Conservation (phyloP, 2,329 filamentous ascomycete genomes). For the Trichoderma sp. region DNA sequence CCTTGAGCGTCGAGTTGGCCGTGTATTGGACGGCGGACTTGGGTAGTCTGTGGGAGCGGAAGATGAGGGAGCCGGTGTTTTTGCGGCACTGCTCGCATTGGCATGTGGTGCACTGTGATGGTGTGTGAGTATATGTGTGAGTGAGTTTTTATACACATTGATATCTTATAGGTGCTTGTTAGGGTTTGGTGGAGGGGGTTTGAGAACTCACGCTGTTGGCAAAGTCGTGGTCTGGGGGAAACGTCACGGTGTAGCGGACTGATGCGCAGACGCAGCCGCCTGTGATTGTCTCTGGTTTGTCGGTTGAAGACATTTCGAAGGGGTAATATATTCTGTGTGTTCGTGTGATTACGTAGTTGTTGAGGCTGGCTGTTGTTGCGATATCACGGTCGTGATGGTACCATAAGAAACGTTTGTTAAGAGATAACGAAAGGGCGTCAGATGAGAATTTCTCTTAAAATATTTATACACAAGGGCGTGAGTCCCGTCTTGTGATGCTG, state of each 20-base stretch:
- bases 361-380: neutral
- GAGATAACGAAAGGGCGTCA: neutral
- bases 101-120: slow-evolving; percentile 44
- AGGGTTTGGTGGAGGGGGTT: neutral
- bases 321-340: neutral
- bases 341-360: neutral
- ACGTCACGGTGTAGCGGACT: slow-evolving; percentile 48
- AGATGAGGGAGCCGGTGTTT: slow-evolving; percentile 47
- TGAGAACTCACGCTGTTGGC: slow-evolving; percentile 31
- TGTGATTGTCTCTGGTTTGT: slow-evolving; percentile 39
- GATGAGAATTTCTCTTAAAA: neutral
- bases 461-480: neutral
- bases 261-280: slow-evolving; percentile 53
- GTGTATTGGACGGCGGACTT: slow-evolving; percentile 37
- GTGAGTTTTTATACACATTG: no score
- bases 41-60: slow-evolving; percentile 41
- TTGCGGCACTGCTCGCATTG: slow-evolving; percentile 57
- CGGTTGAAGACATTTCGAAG: slow-evolving; percentile 23
- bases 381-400: neutral
- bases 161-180: neutral
- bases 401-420: neutral
- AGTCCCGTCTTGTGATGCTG: neutral
- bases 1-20: slow-evolving; percentile 34
- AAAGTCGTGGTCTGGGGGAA: slow-evolving; percentile 47
- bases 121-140: neutral